Percentiles rank a stretch among this genome's conserved stretches.
phyloP scores from a whole-genome alignment of 1,284 basidiomycete species.

The Trametes polyzona region DNA sequence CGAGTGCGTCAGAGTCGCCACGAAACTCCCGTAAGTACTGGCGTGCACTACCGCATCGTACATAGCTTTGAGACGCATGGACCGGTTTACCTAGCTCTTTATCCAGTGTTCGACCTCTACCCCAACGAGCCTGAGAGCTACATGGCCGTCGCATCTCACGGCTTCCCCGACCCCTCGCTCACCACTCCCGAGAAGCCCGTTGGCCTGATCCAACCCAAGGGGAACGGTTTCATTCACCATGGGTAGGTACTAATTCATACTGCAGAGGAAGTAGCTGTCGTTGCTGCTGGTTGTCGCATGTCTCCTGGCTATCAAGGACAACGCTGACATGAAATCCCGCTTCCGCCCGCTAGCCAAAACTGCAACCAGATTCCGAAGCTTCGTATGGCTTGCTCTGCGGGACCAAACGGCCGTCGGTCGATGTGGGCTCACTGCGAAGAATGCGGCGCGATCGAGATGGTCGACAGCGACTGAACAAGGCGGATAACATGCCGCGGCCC shows the following conservation, averaged over 20 bases:
- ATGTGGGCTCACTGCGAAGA: slow-evolving; percentile 89
- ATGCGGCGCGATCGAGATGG: slow-evolving; percentile 86
- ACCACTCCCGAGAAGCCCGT: slow-evolving; percentile 43
- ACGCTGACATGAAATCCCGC: slow-evolving; percentile 28
- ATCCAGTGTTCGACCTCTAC: slow-evolving; percentile 66
- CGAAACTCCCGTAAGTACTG: slow-evolving; percentile 41
- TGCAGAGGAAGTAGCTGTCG: neutral
- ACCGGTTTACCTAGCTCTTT: slow-evolving; percentile 47
- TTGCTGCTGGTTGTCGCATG: neutral
- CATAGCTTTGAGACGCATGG: slow-evolving; percentile 10
- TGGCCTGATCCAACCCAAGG: slow-evolving; percentile 72
- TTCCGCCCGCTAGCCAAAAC: slow-evolving; percentile 48
- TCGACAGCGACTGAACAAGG: slow-evolving; percentile 62
- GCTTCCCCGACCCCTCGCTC: slow-evolving; percentile 45
- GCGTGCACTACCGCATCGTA: slow-evolving; percentile 4
- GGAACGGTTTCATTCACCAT: slow-evolving; percentile 60
- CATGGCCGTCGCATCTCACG: slow-evolving; percentile 53
- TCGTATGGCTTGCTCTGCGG: slow-evolving; percentile 42
- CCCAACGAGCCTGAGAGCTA: slow-evolving; percentile 51
- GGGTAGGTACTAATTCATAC: slow-evolving; percentile 54
- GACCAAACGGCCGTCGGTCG: slow-evolving; percentile 46
- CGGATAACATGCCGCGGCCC: no score
- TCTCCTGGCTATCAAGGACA: slow-evolving; percentile 2
- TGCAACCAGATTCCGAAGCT: slow-evolving; percentile 77
- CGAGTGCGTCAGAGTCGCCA: slow-evolving; percentile 46